A percentile compares a stretch with the other conserved stretches of the same genome.
These are phyloP conservation scores for Globisporangium rhizosaccharum DNA, from an alignment of 352 stramenopile genomes.

Conservation along the genomic window DNA sequence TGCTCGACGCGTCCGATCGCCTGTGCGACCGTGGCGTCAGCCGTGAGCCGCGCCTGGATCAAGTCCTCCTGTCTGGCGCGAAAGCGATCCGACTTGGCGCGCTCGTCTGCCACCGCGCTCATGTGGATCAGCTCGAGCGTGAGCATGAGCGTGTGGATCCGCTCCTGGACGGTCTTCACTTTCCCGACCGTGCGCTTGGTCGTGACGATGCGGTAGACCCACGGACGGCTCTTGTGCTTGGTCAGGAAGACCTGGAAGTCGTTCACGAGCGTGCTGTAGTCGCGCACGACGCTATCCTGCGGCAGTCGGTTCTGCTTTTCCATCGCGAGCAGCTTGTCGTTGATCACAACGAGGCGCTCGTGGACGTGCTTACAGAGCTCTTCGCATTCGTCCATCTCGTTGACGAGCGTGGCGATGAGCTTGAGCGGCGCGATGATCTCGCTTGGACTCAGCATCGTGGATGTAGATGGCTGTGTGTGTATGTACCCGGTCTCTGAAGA, in stretches of 20 bases:
- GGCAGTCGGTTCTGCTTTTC: neutral
- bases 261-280: neutral
- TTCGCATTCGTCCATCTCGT: neutral
- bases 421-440: no score
- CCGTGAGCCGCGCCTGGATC: neutral
- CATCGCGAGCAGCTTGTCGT: neutral
- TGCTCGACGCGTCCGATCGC: neutral
- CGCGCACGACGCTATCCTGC: neutral
- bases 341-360: neutral
- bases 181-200: neutral
- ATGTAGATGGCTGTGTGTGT: no score
- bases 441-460: no score
- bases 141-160: neutral
- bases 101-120: neutral
- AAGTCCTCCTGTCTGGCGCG: neutral
- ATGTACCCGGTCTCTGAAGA: no score
- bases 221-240: neutral
- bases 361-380: neutral
- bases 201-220: neutral
- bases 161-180: neutral
- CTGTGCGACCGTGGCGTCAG: slow-evolving; percentile 1
- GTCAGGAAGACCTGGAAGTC: neutral
- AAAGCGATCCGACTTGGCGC: neutral
- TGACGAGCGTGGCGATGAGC: neutral
- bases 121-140: neutral